Evolutionary conservation across 345 rosid genomes (phyloP).

Genomic region (Pistacia vera): DNA sequence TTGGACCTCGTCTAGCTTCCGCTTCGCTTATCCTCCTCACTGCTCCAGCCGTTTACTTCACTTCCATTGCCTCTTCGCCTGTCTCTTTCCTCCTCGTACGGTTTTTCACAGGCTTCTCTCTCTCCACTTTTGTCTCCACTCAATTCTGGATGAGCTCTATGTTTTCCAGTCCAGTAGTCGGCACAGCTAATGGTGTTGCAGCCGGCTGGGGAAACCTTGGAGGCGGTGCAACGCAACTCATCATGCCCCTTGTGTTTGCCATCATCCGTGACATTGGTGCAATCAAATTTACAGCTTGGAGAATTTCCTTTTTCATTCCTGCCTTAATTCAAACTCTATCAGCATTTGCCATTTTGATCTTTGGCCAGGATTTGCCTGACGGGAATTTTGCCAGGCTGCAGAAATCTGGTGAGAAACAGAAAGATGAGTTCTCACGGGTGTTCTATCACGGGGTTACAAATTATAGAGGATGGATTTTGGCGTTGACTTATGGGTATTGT

Average conservation of each 20-base stretch:
- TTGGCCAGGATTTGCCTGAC: slow-evolving; percentile 86
- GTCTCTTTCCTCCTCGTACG: slow-evolving; percentile 64
- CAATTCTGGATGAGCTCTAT: slow-evolving; percentile 99
- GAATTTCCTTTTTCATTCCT: slow-evolving; percentile 83
- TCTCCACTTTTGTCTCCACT: slow-evolving; percentile 84
- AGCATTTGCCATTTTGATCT: slow-evolving; percentile 69
- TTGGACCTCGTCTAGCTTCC: slow-evolving; percentile 92
- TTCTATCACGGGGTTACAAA: slow-evolving; percentile 53
- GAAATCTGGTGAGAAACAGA: slow-evolving; percentile 65
- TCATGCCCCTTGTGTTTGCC: slow-evolving; percentile 80
- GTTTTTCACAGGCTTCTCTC: slow-evolving; percentile 82
- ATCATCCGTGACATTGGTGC: slow-evolving; percentile 59
- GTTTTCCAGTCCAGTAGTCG: slow-evolving; percentile 75
- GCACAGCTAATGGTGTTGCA: slow-evolving; percentile 81
- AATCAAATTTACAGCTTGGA: slow-evolving; percentile 81
- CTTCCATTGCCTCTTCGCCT: slow-evolving; percentile 59
- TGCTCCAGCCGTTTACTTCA: slow-evolving; percentile 80
- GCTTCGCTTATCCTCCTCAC: slow-evolving; percentile 85
- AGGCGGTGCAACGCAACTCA: slow-evolving; percentile 87
- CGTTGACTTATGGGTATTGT: slow-evolving; percentile 88
- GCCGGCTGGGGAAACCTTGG: slow-evolving; percentile 97
- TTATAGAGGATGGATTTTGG: slow-evolving; percentile 87
- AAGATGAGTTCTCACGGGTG: slow-evolving; percentile 56
- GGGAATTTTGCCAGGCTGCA: slow-evolving; percentile 63
- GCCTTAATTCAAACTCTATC: slow-evolving; percentile 71